phyloP scores from a whole-genome alignment of 768 basidiomycete genomes.

The Rhizopogon rudus region DNA sequence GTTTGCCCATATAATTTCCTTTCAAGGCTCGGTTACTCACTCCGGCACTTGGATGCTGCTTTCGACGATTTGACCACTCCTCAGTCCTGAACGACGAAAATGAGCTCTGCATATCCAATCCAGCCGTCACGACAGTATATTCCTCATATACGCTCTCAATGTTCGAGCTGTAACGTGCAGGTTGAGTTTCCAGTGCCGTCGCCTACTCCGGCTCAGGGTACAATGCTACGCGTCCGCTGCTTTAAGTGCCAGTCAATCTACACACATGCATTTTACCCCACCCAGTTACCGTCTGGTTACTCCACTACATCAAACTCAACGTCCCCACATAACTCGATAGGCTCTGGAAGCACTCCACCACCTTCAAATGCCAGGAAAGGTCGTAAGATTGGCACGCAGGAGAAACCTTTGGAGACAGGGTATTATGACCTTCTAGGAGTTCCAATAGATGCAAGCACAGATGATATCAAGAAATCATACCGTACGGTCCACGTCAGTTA shows the following conservation, averaged over 20 bases:
- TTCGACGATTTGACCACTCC: neutral
- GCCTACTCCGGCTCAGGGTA: slow-evolving; percentile 49
- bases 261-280: slow-evolving; percentile 63
- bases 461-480: slow-evolving; percentile 91
- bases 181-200: slow-evolving; percentile 69
- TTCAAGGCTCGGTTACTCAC: neutral
- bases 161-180: slow-evolving; percentile 46
- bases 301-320: slow-evolving; percentile 9
- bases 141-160: slow-evolving; percentile 64
- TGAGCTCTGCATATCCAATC: slow-evolving; percentile 43
- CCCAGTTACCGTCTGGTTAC: slow-evolving; percentile 41
- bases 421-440: slow-evolving; percentile 88
- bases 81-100: slow-evolving; percentile 23
- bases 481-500: slow-evolving; percentile 40
- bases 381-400: slow-evolving; percentile 85
- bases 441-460: slow-evolving; percentile 65
- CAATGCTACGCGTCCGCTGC: slow-evolving; percentile 65
- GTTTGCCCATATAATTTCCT: neutral
- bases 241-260: slow-evolving; percentile 58
- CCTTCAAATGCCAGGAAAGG: slow-evolving; percentile 36
- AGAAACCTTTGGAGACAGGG: slow-evolving; percentile 81
- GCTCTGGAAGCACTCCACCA: slow-evolving; percentile 16
- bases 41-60: neutral
- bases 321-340: neutral
- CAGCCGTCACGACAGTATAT: slow-evolving; percentile 61